phyloP scores from a whole-genome alignment of 306 rosid genomes.

The Quercus parvula region DNA sequence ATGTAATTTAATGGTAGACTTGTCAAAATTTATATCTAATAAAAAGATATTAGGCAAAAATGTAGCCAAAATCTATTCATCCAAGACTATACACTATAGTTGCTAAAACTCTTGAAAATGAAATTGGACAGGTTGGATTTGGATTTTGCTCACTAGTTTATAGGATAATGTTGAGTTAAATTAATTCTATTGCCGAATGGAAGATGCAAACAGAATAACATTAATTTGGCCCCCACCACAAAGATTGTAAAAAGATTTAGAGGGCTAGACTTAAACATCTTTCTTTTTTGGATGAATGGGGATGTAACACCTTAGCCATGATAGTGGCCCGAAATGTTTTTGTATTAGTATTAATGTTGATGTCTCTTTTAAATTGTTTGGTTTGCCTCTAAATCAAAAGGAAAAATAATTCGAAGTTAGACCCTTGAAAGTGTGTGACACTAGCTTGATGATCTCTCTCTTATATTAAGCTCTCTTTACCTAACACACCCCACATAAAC shows the following conservation, averaged over 20 bases:
- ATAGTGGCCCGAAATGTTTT: constrained; percentile 4
- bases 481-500: constrained; percentile 31
- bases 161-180: too few species aligned
- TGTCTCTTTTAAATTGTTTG: constrained; percentile 16
- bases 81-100: too few species aligned
- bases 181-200: too few species aligned
- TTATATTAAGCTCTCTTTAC: constrained; percentile 1
- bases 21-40: too few species aligned
- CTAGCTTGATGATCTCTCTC: background rate
- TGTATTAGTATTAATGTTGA: background rate
- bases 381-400: constrained; percentile 10
- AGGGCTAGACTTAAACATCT: background rate
- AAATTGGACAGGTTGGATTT: too few species aligned
- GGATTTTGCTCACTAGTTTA: too few species aligned
- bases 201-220: too few species aligned
- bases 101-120: too few species aligned
- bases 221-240: background rate
- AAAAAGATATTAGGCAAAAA: too few species aligned
- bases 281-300: too few species aligned
- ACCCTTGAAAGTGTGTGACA: constrained; percentile 4
- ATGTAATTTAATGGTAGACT: too few species aligned
- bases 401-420: constrained; percentile 8
- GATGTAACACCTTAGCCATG: background rate
- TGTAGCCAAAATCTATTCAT: too few species aligned
- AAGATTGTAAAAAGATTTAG: background rate